Evolutionary conservation across 768 basidiomycete species (phyloP), one percentile per base, ranked within the genome.

Genomic region (Tylopilus felleus): DNA sequence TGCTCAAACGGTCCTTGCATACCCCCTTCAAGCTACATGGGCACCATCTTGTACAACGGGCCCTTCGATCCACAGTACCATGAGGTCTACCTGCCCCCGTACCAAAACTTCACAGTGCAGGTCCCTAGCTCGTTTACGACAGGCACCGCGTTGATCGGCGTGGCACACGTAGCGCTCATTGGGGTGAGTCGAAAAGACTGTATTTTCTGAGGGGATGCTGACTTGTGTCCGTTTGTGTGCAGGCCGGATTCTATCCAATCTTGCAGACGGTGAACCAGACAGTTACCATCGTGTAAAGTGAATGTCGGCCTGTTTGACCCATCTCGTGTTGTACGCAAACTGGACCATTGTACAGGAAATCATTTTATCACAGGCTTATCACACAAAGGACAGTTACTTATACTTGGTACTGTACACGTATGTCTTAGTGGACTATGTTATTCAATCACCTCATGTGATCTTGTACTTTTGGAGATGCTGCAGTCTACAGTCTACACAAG

Each of bases 11-110:
- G 29, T 51, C 59, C 40, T 68, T 69, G 69, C 43, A 41, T 51
- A 16, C 29, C 66, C 6, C 66, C 71, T n/a, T 41, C 52, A 2
- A 66, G 66, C 7, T 50, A 64, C 17, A 54, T 80, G 60, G 80
- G 80, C 13, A 59, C 51, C 10, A 71, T 81, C n/a, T 65, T 82
- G 43, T 80, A 78, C 64, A 75, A 73, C 40, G 81, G 80, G 17
- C 64, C 64, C 10, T 81, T 71, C 53, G 58, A 64, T 23, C 80
- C 80, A 0, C 57, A 73, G 52, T 63, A 31, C 10, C 62, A 74
- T 19, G 56, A 69, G 12, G 6, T 33, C 2, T 56, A 63, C 25
- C 66, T 70, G 51, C 60, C 62, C 6, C 77, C 78, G 12, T 73
- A 77, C 64, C 66, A 80, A 51, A 78, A 79, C 57, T 76, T 78